Percentiles rank a stretch among this genome's conserved stretches.
phyloP scores from a whole-genome alignment of 2,329 filamentous ascomycete species.

The Trichoderma semiorbis region DNA sequence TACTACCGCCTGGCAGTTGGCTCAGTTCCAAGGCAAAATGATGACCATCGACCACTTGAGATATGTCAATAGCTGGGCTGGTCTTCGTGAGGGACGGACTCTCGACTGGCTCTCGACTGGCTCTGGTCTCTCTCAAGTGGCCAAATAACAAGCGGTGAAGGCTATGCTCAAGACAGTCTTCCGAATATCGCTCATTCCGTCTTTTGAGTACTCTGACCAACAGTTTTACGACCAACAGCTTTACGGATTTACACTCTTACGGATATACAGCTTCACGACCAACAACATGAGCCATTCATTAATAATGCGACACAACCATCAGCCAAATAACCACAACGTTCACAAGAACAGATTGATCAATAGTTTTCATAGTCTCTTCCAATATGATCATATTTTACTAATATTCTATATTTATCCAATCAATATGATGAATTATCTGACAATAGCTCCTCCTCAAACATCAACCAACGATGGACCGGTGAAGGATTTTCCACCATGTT shows the following conservation, averaged over 20 bases:
- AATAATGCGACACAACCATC: background rate
- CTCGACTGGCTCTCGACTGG: background rate
- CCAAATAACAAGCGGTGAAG: background rate
- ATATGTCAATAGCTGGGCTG: background rate
- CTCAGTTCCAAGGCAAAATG: background rate
- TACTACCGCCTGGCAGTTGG: background rate
- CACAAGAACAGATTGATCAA: background rate
- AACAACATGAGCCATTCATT: background rate
- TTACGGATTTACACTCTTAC: background rate
- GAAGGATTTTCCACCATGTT: background rate
- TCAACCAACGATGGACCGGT: background rate
- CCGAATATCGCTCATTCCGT: background rate
- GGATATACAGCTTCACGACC: background rate
- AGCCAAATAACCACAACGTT: background rate
- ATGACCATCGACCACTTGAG: background rate
- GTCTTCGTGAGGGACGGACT: background rate
- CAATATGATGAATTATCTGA: background rate
- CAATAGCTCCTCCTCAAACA: background rate
- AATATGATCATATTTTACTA: background rate
- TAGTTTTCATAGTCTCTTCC: background rate
- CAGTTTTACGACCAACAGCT: background rate
- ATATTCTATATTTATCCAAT: background rate
- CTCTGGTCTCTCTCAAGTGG: background rate
- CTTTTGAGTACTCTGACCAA: background rate
- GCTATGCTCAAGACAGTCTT: background rate